Base-by-base conservation (phyloP, 768 basidiomycete genomes). In the Collybia sp. region DNA sequence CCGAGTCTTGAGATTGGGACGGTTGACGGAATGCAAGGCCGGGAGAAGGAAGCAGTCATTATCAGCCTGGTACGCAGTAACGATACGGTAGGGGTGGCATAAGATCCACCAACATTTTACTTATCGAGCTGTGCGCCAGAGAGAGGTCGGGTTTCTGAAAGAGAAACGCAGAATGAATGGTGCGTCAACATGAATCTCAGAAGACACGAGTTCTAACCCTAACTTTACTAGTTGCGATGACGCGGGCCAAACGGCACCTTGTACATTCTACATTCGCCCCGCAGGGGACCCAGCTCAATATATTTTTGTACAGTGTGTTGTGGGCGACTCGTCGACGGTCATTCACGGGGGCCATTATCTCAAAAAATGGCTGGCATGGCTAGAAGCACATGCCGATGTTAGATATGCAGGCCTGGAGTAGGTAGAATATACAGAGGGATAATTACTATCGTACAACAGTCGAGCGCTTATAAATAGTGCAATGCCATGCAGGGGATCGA, bases 1-100 rank as follows among this genome's bases (percentile, higher is more conserved):
- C 62, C 71, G 0, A 68, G 69, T 18, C 75, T 98, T 1, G 93
- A 97, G 54, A 91, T 96, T 37, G 96, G 94, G 1, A 91, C 88
- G 0, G 93, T 98, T 1, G 96, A 98, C 58, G 93, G 93, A 0
- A 89, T 97, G 84, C 96, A 99, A 69, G 95, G 95, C 0, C 80
- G 96, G 41, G 95, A 99, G 62, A 92, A 92, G 54, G 92, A 98
- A 44, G 93, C 93, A 0, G 81, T 98, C 33, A 80, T 98, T 17
- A 88, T 99, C 44, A 90, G 82, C 53, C 77, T 99, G 3, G 96
- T 98, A 1, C 75, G 96, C 18, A 94, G 92, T 53, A 99, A 98
- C 56, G 83, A 88, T 44, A 82, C 78, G 65, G 88, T 84, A 48
- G 3, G 69, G 58, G 19, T 38, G 17, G 35, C 39, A 31, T 10